A percentile compares a stretch with the other conserved stretches of the same genome.
Evolutionary conservation across 1,139 yeast species (phyloP).

Genomic region (Kurtzmaniella quercitrusa): DNA sequence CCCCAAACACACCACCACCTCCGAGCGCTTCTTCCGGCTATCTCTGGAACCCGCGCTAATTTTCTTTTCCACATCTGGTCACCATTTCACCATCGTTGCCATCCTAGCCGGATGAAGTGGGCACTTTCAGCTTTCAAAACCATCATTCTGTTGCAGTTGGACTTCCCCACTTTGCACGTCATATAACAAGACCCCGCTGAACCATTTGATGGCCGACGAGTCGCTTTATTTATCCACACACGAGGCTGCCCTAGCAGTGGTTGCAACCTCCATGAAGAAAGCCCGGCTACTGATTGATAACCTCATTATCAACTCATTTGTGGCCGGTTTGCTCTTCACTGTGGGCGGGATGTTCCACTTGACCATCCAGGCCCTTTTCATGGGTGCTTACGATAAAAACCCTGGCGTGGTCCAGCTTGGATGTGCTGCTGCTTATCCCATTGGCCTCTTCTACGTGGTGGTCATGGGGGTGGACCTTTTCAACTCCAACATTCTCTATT

Average conservation of each 20-base stretch:
- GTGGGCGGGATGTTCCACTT: constrained; percentile 72
- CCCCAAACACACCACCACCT: no score
- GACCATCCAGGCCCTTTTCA: constrained; percentile 49
- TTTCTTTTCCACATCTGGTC: no score
- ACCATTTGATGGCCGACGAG: constrained; percentile 37
- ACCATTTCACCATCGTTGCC: no score
- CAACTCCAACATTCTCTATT: constrained; percentile 67
- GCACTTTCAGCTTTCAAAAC: not conserved
- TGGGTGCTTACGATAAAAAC: constrained; percentile 33
- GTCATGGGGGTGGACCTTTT: constrained; percentile 69
- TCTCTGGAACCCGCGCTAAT: not conserved
- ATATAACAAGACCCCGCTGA: not conserved
- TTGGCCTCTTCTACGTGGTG: constrained; percentile 71
- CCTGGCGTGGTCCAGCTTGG: constrained; percentile 52
- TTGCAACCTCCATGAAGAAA: constrained; percentile 80
- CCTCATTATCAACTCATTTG: constrained; percentile 53
- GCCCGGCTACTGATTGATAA: constrained; percentile 60
- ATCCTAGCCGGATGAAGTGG: not conserved
- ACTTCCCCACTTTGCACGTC: not conserved
- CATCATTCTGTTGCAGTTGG: not conserved
- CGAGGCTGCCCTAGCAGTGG: constrained; percentile 77
- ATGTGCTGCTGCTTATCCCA: constrained; percentile 57
- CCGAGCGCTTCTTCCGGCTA: not conserved
- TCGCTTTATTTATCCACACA: constrained; percentile 63
- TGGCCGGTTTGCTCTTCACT: constrained; percentile 68